These are phyloP conservation scores for Skeletonema potamos DNA, from an alignment of 108 stramenopile genomes.

Conservation along the genomic window DNA sequence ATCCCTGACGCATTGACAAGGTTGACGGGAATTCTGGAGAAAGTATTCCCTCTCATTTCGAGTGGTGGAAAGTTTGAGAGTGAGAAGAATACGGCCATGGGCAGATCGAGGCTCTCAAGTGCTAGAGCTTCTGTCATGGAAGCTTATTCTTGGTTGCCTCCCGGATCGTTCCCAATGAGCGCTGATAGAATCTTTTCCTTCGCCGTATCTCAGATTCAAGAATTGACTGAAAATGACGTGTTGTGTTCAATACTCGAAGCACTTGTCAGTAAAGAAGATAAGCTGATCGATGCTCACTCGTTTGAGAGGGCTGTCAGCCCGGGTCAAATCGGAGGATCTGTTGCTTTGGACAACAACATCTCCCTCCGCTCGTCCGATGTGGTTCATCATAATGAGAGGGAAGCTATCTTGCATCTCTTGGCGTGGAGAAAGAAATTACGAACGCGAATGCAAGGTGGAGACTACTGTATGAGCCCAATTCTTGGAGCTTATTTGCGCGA, in stretches of 20 bases:
- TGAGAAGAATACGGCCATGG: conserved; percentile 41
- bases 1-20: conserved; percentile 83
- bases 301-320: conserved; percentile 50
- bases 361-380: conserved; percentile 53
- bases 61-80: conserved; percentile 63
- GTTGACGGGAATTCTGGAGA: conserved; percentile 68
- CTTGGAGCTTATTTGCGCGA: conserved; percentile 52
- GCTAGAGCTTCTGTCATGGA: conserved; percentile 82
- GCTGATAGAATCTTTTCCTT: conserved; percentile 81
- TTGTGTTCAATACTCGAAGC: conserved; percentile 69
- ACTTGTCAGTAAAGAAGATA: conserved; percentile 68
- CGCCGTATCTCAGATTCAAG: conserved; percentile 73
- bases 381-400: conserved; percentile 68
- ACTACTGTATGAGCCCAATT: conserved; percentile 52
- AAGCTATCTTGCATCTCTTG: conserved; percentile 60
- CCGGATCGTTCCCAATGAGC: conserved; percentile 82
- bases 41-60: conserved; percentile 63
- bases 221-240: conserved; percentile 52
- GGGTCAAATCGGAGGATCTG: conserved; percentile 67
- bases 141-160: conserved; percentile 88
- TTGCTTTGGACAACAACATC: conserved; percentile 61
- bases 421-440: conserved; percentile 30
- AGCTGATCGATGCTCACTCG: conserved; percentile 65
- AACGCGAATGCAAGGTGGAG: neutral
- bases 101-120: conserved; percentile 59